Evolutionary conservation across 1,284 basidiomycete genomes (phyloP).

Genomic region (Rhodotorula sp.): DNA sequence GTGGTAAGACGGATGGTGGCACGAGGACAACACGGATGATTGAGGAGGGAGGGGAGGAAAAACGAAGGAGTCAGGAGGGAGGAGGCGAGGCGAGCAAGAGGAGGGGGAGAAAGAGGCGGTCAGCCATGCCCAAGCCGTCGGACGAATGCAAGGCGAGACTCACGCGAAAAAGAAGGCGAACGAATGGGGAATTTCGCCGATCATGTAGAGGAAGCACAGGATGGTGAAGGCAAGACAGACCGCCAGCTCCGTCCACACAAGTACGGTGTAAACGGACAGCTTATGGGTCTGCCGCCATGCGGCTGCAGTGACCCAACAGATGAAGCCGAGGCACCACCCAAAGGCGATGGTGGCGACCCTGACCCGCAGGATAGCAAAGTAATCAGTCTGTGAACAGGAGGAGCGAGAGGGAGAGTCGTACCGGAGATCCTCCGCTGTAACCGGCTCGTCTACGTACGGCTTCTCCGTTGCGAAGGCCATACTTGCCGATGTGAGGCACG

Average conservation of each 20-base stretch:
- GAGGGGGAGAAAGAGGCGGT: too few species aligned
- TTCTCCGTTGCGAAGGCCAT: slow-evolving; percentile 25
- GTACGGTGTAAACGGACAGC: not conserved
- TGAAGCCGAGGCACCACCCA: slow-evolving; percentile 15
- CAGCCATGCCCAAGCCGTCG: too few species aligned
- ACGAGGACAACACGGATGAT: too few species aligned
- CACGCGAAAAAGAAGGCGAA: slow-evolving; percentile 32
- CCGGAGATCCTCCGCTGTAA: slow-evolving; percentile 10
- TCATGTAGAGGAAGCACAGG: slow-evolving; percentile 39
- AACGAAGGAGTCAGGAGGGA: too few species aligned
- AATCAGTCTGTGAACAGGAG: not conserved
- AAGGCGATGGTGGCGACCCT: slow-evolving; percentile 19
- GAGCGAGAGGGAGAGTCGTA: not conserved
- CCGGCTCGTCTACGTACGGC: slow-evolving; percentile 15
- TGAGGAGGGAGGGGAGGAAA: too few species aligned
- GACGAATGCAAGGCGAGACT: not conserved
- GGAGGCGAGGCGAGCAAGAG: not conserved
- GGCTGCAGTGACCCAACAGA: not conserved
- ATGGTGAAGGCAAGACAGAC: slow-evolving; percentile 24
- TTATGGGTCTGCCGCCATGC: slow-evolving; percentile 17
- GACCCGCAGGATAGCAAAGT: not conserved
- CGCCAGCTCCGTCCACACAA: slow-evolving; percentile 1
- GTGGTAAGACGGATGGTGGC: not conserved
- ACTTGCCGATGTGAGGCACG: too few species aligned
- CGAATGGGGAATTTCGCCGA: slow-evolving; percentile 28